These are phyloP conservation scores for Styphnolobium japonicum DNA, from an alignment of 306 rosid species.

Conservation along the genomic window DNA sequence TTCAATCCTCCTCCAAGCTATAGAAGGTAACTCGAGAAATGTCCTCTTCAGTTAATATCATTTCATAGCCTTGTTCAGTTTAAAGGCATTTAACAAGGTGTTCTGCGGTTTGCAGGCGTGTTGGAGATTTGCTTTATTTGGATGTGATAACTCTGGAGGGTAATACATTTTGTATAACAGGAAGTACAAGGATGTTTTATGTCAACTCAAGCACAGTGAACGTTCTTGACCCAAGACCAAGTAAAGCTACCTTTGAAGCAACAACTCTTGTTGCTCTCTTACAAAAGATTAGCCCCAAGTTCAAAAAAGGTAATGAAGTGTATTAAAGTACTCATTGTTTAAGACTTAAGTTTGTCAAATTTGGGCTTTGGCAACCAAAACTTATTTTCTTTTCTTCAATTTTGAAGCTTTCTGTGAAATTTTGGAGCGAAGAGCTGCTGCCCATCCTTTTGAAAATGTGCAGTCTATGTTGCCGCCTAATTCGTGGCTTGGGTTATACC, in stretches of 20 bases:
- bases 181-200: conserved; percentile 67
- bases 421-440: conserved; percentile 69
- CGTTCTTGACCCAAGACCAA: conserved; percentile 58
- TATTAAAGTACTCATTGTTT: neutral
- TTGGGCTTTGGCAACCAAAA: neutral
- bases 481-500: conserved; percentile 75
- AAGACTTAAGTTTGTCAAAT: neutral
- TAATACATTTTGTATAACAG: conserved; percentile 63
- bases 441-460: conserved; percentile 81
- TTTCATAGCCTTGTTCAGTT: neutral
- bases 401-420: conserved; percentile 73
- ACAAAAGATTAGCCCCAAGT: conserved; percentile 75
- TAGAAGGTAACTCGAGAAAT: conserved; percentile 52
- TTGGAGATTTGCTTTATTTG: conserved; percentile 81
- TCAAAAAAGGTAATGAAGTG: conserved; percentile 56
- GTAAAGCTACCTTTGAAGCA: conserved; percentile 65
- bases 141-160: conserved; percentile 81
- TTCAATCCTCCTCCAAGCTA: conserved; percentile 90
- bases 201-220: conserved; percentile 64
- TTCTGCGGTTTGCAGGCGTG: conserved; percentile 59
- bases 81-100: neutral
- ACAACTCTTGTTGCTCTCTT: conserved; percentile 69
- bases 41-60: neutral
- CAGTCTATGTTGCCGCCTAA: conserved; percentile 74
- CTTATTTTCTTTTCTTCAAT: conserved; percentile 5